Base-by-base conservation (phyloP, 1,284 basidiomycete genomes). In the Trichosporon inkin region DNA sequence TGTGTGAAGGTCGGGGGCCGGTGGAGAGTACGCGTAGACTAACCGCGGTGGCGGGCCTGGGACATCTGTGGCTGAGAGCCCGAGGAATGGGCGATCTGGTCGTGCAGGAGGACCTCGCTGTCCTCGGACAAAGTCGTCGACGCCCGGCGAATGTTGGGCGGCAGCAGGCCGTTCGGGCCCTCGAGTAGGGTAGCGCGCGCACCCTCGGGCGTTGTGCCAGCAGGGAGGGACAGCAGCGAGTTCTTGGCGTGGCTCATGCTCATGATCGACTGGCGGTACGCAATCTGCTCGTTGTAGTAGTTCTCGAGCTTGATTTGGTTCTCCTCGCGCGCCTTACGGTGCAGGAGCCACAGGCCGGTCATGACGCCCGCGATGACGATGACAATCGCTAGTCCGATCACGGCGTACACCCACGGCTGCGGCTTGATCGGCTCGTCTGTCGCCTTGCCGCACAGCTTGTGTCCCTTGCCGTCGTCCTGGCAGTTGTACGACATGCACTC, bases 401-500 rank as follows among this genome's bases (percentile, higher is more conserved):
- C 71, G 24, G 84, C 79, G 72, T 90, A 91, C 4, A 90, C 85
- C 83, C 85, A 90, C 14, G 78, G 72, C 4, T 82, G 80, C 47
- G 90, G 84, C 59, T 87, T 82, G 44, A 82, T 81, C n/a, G 88
- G 84, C 6, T 82, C 79, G 55, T 87, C 83, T 10, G 86, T 82
- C 22, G 83, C 78, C 49, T 73, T 68, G 24, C 86, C 88, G 71
- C 90, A 93, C 22, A 53, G 67, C 44, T 49, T 49, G 44, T 49
- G 44, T 5, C 84, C 83, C 56, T 77, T 78, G 17, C 16, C 78
- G 70, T 32, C 83, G 16, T n/a, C 78, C 70, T 35, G 83, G 75
- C 90, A 92, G 76, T 92, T 91, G 81, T 84, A 88, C 1, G 88
- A 86, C 41, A 78, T 71, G 70, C 90, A 90, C 87, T 91, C 88